phyloP scores from a whole-genome alignment of 2,329 filamentous ascomycete species.

The Thelonectria rubi region DNA sequence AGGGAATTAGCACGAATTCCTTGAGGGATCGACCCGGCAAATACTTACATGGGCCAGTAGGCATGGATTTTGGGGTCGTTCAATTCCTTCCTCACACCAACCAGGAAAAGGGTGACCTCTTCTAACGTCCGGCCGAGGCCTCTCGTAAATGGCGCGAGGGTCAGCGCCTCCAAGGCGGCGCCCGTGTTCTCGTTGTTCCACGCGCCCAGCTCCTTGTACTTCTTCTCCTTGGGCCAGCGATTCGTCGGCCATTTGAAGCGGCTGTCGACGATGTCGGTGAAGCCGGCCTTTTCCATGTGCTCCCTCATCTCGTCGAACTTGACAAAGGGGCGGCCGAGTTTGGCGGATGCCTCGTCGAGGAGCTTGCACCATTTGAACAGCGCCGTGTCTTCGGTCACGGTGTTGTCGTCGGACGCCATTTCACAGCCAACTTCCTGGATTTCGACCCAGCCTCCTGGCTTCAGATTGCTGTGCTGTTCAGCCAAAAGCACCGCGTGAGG shows the following conservation, averaged over 20 bases:
- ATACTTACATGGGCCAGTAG: conserved; percentile 28
- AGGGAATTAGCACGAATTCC: neutral
- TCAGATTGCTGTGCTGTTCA: conserved; percentile 22
- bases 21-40: neutral
- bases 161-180: conserved; percentile 1
- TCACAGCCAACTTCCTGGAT: conserved; percentile 30
- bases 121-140: conserved; percentile 24
- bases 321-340: conserved; percentile 21
- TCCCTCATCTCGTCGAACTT: conserved; percentile 8
- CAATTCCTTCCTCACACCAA: conserved; percentile 29
- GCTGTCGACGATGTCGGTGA: neutral
- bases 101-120: conserved; percentile 15
- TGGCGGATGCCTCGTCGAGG: conserved; percentile 27
- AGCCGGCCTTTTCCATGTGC: conserved; percentile 20
- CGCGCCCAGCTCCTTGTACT: conserved; percentile 7
- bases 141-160: conserved; percentile 18
- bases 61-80: conserved; percentile 22
- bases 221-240: conserved; percentile 21
- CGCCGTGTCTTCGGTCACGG: conserved; percentile 28
- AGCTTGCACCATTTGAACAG: conserved; percentile 29
- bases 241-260: conserved; percentile 13
- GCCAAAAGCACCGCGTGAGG: neutral
- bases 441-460: conserved; percentile 32
- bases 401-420: conserved; percentile 29
- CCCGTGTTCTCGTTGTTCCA: conserved; percentile 19